These are phyloP conservation scores for Candida tammaniensis DNA, from an alignment of 805 yeast genomes.

Conservation along the genomic window DNA sequence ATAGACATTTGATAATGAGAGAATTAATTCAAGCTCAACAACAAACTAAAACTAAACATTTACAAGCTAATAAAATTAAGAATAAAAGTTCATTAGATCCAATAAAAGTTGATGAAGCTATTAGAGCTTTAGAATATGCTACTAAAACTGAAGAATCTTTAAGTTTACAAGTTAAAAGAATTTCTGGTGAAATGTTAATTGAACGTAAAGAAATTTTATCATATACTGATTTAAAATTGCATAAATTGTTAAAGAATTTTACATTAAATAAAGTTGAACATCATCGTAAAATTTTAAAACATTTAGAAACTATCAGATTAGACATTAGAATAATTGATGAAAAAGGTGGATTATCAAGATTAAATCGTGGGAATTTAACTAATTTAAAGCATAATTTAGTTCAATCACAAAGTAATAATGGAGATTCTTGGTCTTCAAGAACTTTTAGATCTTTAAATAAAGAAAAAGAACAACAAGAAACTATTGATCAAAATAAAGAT, in stretches of 20 bases:
- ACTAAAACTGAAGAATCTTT: constrained; percentile 72
- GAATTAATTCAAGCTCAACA: constrained; percentile 80
- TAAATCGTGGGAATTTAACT: constrained; percentile 70
- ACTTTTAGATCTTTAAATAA: constrained; percentile 34
- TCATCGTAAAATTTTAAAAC: constrained; percentile 74
- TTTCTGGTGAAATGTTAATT: constrained; percentile 79
- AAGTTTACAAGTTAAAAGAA: constrained; percentile 72
- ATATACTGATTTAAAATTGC: constrained; percentile 56
- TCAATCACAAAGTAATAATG: constrained; percentile 40
- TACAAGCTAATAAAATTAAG: constrained; percentile 68
- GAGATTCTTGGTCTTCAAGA: constrained; percentile 45
- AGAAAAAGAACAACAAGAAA: constrained; percentile 19
- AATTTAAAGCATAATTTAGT: constrained; percentile 40
- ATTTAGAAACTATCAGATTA: constrained; percentile 66
- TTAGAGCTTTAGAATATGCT: constrained; percentile 74
- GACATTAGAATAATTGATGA: constrained; percentile 75
- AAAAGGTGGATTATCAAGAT: constrained; percentile 75
- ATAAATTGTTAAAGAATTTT: constrained; percentile 52
- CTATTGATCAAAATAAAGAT: constrained; percentile 15
- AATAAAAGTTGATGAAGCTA: constrained; percentile 85
- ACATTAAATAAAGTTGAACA: constrained; percentile 76
- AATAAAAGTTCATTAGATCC: constrained; percentile 78
- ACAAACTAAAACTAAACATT: constrained; percentile 65
- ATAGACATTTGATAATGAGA: constrained; percentile 88
- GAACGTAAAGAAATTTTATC: constrained; percentile 63